Evolutionary conservation across 2,329 filamentous ascomycete genomes (phyloP).

Genomic region (Taxawa tesnikishii): DNA sequence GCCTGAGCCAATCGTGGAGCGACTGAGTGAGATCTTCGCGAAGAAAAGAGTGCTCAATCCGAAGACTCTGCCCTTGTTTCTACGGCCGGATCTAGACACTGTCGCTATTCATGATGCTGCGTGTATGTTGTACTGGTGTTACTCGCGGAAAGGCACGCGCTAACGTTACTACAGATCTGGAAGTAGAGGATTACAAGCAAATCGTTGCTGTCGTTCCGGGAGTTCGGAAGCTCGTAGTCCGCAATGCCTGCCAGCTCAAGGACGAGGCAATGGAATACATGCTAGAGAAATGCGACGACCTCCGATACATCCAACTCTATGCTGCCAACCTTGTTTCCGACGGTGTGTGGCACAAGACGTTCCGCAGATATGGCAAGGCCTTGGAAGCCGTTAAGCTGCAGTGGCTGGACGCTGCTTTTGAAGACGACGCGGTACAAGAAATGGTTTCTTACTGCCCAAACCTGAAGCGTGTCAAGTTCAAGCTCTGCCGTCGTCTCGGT

Average conservation of each 20-base stretch:
- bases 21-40: slow-evolving; percentile 51
- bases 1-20: slow-evolving; percentile 42
- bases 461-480: slow-evolving; percentile 65
- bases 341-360: slow-evolving; percentile 58
- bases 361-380: slow-evolving; percentile 50
- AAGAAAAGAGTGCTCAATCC: slow-evolving; percentile 48
- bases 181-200: slow-evolving; percentile 62
- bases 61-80: slow-evolving; percentile 36
- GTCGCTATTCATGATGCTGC: slow-evolving; percentile 51
- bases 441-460: slow-evolving; percentile 54
- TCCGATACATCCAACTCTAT: slow-evolving; percentile 68
- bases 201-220: slow-evolving; percentile 66
- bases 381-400: slow-evolving; percentile 65
- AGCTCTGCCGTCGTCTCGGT: slow-evolving; percentile 64
- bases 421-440: slow-evolving; percentile 53
- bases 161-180: too few species aligned
- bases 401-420: slow-evolving; percentile 72
- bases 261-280: slow-evolving; percentile 74
- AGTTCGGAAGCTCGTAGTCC: slow-evolving; percentile 59
- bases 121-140: slow-evolving; percentile 33
- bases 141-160: too few species aligned
- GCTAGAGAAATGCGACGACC: slow-evolving; percentile 52
- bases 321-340: slow-evolving; percentile 76
- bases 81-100: slow-evolving; percentile 39
- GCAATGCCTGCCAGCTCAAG: slow-evolving; percentile 86